Evolutionary conservation across 306 rosid genomes (phyloP).

Genomic region (Prunus fruticosa): DNA sequence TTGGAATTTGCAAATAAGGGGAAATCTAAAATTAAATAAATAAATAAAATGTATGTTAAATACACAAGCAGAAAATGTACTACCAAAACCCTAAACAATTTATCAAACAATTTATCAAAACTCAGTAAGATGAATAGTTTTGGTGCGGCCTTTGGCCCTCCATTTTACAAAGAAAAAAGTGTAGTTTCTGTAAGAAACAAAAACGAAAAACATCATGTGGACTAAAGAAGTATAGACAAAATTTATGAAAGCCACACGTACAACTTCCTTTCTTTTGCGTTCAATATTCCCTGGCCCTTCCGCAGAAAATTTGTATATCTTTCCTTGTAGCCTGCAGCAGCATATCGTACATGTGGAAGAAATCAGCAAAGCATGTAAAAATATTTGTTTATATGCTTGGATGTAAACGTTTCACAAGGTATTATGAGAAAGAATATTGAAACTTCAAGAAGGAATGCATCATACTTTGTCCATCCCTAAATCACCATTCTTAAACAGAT

Average conservation of each 20-base stretch:
- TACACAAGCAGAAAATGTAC: background rate
- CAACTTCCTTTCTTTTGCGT: too few relatives aligned
- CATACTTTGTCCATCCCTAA: conserved; percentile 21
- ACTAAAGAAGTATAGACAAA: too few relatives aligned
- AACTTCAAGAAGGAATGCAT: background rate
- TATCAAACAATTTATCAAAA: too few relatives aligned
- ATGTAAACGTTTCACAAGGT: background rate
- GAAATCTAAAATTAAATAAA: too few relatives aligned
- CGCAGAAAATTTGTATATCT: conserved; percentile 60
- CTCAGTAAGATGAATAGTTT: too few relatives aligned
- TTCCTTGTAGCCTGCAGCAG: conserved; percentile 33
- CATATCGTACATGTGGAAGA: conserved; percentile 36
- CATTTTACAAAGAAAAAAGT: background rate
- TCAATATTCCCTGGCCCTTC: too few relatives aligned
- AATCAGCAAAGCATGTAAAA: background rate
- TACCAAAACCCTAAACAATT: background rate
- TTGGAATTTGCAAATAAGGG: too few relatives aligned
- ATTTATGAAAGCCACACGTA: too few relatives aligned
- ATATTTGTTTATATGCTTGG: background rate
- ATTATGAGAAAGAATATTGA: background rate
- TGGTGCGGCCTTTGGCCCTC: too few relatives aligned
- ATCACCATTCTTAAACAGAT: conserved; percentile 25
- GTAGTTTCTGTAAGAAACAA: background rate
- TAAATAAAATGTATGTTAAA: background rate
- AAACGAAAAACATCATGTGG: background rate